Percentiles rank a stretch among this genome's conserved stretches.
Conservation (phyloP, 2,329 filamentous ascomycete species). For the Thelonectria discophora region DNA sequence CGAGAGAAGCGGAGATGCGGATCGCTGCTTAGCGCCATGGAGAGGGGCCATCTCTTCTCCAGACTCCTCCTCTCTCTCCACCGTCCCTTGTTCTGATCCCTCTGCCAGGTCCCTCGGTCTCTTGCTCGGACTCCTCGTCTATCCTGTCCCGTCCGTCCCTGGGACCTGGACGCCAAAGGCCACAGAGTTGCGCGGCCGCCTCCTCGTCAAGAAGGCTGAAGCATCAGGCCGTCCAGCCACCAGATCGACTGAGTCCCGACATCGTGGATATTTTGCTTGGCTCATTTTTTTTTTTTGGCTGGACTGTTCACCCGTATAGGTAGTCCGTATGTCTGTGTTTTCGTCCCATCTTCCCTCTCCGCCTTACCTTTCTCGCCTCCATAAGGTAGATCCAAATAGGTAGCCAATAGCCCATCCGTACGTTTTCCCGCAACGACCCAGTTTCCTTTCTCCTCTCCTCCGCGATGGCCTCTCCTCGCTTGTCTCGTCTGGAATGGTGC, state of each 20-base stretch:
- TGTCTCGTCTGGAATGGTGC: neutral
- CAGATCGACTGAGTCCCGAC: slow-evolving; percentile 3
- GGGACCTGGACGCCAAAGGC: neutral
- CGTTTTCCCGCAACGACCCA: neutral
- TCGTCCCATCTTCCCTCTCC: no score
- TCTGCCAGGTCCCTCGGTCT: neutral
- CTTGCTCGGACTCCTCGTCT: neutral
- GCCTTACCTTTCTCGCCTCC: no score
- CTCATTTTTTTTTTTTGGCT: neutral
- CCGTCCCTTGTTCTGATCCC: no score
- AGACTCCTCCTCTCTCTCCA: neutral
- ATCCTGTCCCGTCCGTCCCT: neutral
- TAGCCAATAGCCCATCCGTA: neutral
- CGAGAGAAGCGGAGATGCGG: neutral
- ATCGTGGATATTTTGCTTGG: neutral
- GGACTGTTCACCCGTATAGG: no score
- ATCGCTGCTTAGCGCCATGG: neutral
- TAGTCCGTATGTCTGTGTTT: no score
- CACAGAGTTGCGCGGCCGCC: neutral
- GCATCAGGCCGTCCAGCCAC: slow-evolving; percentile 11
- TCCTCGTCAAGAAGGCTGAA: slow-evolving; percentile 6
- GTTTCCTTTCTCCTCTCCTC: neutral
- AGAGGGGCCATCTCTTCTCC: neutral
- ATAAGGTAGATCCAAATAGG: no score
- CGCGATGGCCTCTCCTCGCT: neutral